Evolutionary conservation across 139 green algal species (phyloP).

Genomic region (Chara braunii): DNA sequence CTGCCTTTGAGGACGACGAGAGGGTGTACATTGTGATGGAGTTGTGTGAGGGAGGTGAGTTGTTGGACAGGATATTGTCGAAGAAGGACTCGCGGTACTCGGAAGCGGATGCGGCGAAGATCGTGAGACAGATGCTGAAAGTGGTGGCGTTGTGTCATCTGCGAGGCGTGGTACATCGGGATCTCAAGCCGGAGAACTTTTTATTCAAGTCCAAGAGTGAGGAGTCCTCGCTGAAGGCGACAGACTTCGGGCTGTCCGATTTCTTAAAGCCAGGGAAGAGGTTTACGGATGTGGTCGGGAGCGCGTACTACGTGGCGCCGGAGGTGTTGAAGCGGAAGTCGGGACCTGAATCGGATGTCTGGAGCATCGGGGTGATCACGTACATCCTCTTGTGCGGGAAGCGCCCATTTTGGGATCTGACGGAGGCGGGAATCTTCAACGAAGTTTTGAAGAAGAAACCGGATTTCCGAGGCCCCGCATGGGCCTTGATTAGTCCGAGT

Average conservation of each 20-base stretch:
- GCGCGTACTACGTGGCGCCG: constrained; percentile 65
- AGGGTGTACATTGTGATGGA: constrained; percentile 37
- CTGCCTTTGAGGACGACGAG: constrained; percentile 39
- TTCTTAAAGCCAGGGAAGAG: constrained; percentile 48
- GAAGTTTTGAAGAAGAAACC: constrained; percentile 46
- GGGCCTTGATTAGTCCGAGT: constrained; percentile 28
- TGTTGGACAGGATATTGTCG: constrained; percentile 87
- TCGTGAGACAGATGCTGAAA: constrained; percentile 38
- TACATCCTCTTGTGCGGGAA: constrained; percentile 56
- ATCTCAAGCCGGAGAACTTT: constrained; percentile 76
- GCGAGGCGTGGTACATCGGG: constrained; percentile 85
- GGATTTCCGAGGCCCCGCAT: constrained; percentile 36
- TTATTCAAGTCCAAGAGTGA: constrained; percentile 70
- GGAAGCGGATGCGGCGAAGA: constrained; percentile 21
- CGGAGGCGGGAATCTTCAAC: constrained; percentile 47
- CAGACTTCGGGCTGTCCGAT: constrained; percentile 66
- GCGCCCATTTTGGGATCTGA: constrained; percentile 45
- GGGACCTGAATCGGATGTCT: constrained; percentile 53
- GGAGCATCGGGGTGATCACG: constrained; percentile 59
- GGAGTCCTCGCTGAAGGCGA: constrained; percentile 54
- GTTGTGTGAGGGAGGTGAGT: constrained; percentile 85
- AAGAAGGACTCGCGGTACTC: constrained; percentile 36
- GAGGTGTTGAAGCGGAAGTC: constrained; percentile 55
- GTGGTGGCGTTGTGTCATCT: constrained; percentile 53
- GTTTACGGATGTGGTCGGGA: constrained; percentile 63